Base-by-base conservation (phyloP, 2,329 filamentous ascomycete species). In the Colletotrichum euphorbiae region DNA sequence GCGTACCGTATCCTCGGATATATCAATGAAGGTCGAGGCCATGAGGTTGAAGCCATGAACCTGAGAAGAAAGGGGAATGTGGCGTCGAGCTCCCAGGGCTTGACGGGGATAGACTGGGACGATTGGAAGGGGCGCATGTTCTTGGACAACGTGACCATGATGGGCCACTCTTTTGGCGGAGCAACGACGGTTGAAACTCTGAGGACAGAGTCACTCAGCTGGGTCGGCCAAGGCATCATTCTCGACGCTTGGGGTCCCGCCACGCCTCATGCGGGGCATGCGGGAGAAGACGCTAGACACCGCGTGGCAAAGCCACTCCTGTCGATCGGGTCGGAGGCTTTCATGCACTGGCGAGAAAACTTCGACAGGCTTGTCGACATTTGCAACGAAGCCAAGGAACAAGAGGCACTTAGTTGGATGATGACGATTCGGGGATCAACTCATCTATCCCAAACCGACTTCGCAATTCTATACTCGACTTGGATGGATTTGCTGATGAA, bases 291-390 rank as follows among this genome's bases (percentile, higher is more conserved):
- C 17, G 77, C 80, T 1, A 72, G 80, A 4, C 79, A 85, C 63
- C 80, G 81, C 15, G 77, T 84, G 6, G 78, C 80, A 42, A 81
- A 84, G 12, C 89, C 89, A 5, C 73, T 91, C 7, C 80, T 92
- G 6, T 86, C 85, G 3, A 88, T 92, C 73, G 90, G 90, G 55
- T 87, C 84, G 6, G 90, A 92, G 75, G 89, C 88, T 0, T 91
- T 91, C 78, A 90, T 90, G 82, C 89, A 91, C 77, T 91, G 89
- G 89, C 83, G 85, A 21, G 80, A 83, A 2, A 92, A 91, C 69
- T 90, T 90, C 73, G 78, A 87, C 45, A 82, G 85, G 40, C 82
- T 91, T 9, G 81, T 85, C 69, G 79, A 81, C 0, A 79, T 91
- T 15, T 86, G 88, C 74, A 78, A 83, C 24, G 88, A 91, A 76